Evolutionary conservation across 306 rosid genomes (phyloP).

Genomic region (Medicago arabica): DNA sequence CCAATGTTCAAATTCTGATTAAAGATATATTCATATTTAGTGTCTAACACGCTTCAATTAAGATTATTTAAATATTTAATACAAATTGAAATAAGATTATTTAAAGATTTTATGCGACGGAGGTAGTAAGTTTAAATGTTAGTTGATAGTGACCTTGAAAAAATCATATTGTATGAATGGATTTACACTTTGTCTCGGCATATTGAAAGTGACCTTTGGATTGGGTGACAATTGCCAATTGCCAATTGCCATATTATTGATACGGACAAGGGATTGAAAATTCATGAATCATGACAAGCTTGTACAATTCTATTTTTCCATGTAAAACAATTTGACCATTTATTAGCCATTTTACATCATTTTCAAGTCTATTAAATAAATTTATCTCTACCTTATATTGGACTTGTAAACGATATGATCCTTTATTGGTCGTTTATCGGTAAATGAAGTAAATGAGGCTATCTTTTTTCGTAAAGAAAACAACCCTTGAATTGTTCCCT

Average conservation of each 20-base stretch:
- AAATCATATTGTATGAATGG: neutral
- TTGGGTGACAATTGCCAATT: slow-evolving; percentile 2
- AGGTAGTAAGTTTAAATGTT: too few relatives aligned
- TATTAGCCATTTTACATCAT: neutral
- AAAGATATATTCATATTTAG: too few relatives aligned
- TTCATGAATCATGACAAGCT: neutral
- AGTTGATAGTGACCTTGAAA: neutral
- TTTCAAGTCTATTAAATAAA: neutral
- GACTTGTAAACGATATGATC: too few relatives aligned
- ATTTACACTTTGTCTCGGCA: neutral
- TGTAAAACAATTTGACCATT: slow-evolving; percentile 5
- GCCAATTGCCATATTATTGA: slow-evolving; percentile 15
- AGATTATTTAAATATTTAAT: neutral
- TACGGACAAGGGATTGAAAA: neutral
- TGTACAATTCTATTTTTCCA: neutral
- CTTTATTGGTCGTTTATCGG: too few relatives aligned
- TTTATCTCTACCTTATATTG: too few relatives aligned
- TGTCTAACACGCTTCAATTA: too few relatives aligned
- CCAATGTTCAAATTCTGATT: too few relatives aligned
- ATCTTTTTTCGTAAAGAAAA: too few relatives aligned
- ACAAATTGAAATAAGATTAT: too few relatives aligned
- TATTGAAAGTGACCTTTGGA: slow-evolving; percentile 29
- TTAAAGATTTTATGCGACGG: too few relatives aligned
- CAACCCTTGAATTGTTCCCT: too few relatives aligned
- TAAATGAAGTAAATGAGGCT: too few relatives aligned